Evolutionary conservation across 2,329 filamentous ascomycete genomes (phyloP).

Genomic region (Hortaea sp.): DNA sequence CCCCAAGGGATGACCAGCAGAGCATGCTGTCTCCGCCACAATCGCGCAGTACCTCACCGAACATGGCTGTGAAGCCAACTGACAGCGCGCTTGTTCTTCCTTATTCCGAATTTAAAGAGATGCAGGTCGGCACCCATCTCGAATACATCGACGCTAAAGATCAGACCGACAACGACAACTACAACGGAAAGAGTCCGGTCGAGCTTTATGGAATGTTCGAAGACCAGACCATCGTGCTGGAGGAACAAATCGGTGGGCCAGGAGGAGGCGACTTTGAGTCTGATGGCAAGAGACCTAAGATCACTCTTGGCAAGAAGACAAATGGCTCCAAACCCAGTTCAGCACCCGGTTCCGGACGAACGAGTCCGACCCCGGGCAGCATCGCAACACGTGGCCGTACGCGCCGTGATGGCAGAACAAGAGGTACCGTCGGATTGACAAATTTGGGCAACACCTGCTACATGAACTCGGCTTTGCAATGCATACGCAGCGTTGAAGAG

Average conservation of each 20-base stretch:
- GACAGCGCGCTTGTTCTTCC: slow-evolving; percentile 49
- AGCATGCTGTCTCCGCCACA: slow-evolving; percentile 37
- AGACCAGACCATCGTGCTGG: slow-evolving; percentile 70
- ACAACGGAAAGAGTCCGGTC: slow-evolving; percentile 63
- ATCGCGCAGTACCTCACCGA: slow-evolving; percentile 35
- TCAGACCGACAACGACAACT: slow-evolving; percentile 61
- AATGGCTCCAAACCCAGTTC: slow-evolving; percentile 28
- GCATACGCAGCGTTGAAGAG: slow-evolving; percentile 86
- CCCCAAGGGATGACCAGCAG: slow-evolving; percentile 13
- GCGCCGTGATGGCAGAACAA: slow-evolving; percentile 56
- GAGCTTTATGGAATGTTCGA: slow-evolving; percentile 57
- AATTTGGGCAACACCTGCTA: slow-evolving; percentile 98
- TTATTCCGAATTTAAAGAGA: slow-evolving; percentile 50
- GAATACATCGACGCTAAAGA: slow-evolving; percentile 58
- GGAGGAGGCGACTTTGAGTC: slow-evolving; percentile 48
- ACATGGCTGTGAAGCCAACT: slow-evolving; percentile 33
- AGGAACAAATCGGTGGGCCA: slow-evolving; percentile 56
- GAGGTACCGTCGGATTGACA: slow-evolving; percentile 71
- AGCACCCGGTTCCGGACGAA: slow-evolving; percentile 46
- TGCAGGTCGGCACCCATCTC: slow-evolving; percentile 54
- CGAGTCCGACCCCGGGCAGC: slow-evolving; percentile 54
- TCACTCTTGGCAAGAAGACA: slow-evolving; percentile 35
- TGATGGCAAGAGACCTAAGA: slow-evolving; percentile 29
- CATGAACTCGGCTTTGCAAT: slow-evolving; percentile 97
- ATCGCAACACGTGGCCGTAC: slow-evolving; percentile 61